Base-by-base conservation (phyloP, 2,329 filamentous ascomycete genomes). In the Aspergillus hiratsukae region DNA sequence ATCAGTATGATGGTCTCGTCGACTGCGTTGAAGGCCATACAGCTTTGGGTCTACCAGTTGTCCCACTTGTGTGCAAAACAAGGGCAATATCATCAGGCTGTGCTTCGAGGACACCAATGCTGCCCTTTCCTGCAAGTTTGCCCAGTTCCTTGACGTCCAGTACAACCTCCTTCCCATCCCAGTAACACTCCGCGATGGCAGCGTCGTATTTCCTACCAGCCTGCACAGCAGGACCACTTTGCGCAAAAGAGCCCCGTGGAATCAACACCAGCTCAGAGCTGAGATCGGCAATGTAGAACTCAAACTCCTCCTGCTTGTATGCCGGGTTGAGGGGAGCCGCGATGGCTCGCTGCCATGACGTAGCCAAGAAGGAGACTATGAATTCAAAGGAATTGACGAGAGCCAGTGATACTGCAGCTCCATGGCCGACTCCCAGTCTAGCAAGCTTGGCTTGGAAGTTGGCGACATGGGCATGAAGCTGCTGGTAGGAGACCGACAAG, bases 211-310 rank as follows among this genome's bases (percentile, higher is more conserved):
- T 90, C 66, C 84, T 81, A 7, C 90, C 90, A 0, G 90, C 90
- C 67, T 85, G 83, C 28, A 94, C 88, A 27, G 88, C 89, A 11
- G 89, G 83, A 9, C 84, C 86, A 69, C 87, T 79, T 63, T 85
- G 81, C 10, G 80, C 78, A 66, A 85, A 89, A 14, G 87, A 84
- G 17, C 89, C 90, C 64, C 80, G 80, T 11, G 90, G 90, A 9
- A 95, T 87, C 37, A 95, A 79, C 31, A 91, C 83, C 57, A 95
- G 78, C 35, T 87, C 87, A 4, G 90, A 93, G 69, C 87, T 89
- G 65, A 95, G 80, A 70, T 96, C 90, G 62, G 91, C 87, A 67
- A 96, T 93, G 75, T 94, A 95, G 75, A 95, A 95, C 72, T 94
- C 90, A 71, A 93, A 94, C 73, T 95, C 90, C 56, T 87, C 87